Conservation (phyloP, 2,329 filamentous ascomycete species). For the Samsoniella hepiali region DNA sequence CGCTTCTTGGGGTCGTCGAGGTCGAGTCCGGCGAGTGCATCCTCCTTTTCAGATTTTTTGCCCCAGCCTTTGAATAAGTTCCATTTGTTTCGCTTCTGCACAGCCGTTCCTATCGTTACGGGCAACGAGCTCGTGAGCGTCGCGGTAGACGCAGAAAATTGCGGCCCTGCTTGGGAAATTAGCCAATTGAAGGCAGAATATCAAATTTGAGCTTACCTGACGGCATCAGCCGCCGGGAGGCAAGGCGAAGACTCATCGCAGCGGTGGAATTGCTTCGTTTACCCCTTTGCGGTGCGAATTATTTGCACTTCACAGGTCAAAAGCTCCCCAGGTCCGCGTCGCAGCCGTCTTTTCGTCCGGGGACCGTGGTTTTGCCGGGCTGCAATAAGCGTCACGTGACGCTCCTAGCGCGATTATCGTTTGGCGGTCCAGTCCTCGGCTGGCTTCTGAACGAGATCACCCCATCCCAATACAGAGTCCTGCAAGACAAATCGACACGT, state of each 20-base stretch:
- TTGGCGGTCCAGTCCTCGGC: slow-evolving; percentile 23
- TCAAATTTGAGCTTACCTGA: slow-evolving; percentile 48
- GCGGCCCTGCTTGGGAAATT: slow-evolving; percentile 1
- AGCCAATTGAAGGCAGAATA: background rate
- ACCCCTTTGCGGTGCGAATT: slow-evolving; percentile 27
- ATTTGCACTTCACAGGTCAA: slow-evolving; percentile 21
- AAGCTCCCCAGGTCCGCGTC: slow-evolving; percentile 13
- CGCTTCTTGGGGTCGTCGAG: slow-evolving; percentile 43
- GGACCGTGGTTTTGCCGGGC: slow-evolving; percentile 24
- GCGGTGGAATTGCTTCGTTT: slow-evolving; percentile 22
- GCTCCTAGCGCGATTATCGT: slow-evolving; percentile 35
- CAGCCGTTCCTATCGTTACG: slow-evolving; percentile 4
- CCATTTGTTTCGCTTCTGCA: slow-evolving; percentile 42
- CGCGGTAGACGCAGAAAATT: slow-evolving; percentile 1
- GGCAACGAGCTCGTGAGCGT: background rate
- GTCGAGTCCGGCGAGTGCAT: slow-evolving; percentile 29
- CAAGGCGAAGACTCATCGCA: slow-evolving; percentile 63
- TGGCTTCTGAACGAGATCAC: slow-evolving; percentile 7
- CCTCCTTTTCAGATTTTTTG: slow-evolving; percentile 30
- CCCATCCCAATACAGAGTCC: slow-evolving; percentile 25
- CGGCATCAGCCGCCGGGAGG: slow-evolving; percentile 58
- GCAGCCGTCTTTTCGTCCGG: slow-evolving; percentile 19
- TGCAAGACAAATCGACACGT: slow-evolving; percentile 24
- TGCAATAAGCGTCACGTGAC: slow-evolving; percentile 22
- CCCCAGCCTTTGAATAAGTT: slow-evolving; percentile 39